A percentile compares a stretch with the other conserved stretches of the same genome.
Conservation (phyloP, 108 stramenopile genomes). For the Nitzschia sp. region DNA sequence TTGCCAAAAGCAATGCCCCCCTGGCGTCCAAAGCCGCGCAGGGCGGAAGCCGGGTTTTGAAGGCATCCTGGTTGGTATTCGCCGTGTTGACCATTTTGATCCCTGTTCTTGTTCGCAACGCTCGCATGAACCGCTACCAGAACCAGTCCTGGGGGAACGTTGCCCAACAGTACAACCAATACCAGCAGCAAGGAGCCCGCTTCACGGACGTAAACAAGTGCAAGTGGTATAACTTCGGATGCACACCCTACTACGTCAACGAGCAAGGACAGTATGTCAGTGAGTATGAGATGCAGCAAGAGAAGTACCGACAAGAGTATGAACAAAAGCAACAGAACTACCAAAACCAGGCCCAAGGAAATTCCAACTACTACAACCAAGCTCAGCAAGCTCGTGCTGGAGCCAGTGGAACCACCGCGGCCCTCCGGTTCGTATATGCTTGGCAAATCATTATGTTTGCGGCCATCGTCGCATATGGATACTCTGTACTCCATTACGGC, state of each 20-base stretch:
- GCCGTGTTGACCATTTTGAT: conserved; percentile 37
- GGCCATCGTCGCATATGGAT: conserved; percentile 47
- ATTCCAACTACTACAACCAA: neutral
- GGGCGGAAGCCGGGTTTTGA: neutral
- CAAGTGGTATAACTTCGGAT: conserved; percentile 53
- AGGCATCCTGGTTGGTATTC: neutral
- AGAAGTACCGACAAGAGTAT: conserved; percentile 1
- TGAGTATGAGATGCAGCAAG: conserved; percentile 5
- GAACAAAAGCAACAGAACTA: conserved; percentile 2
- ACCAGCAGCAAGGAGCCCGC: conserved; percentile 38
- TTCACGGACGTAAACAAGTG: conserved; percentile 32
- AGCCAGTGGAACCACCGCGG: conserved; percentile 20
- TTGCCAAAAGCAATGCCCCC: no score
- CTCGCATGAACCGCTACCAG: conserved; percentile 31
- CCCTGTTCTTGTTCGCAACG: conserved; percentile 40
- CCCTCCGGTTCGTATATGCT: conserved; percentile 52
- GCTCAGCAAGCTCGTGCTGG: conserved; percentile 5
- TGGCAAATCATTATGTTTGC: conserved; percentile 57
- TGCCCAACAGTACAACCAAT: conserved; percentile 43
- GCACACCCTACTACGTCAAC: conserved; percentile 31
- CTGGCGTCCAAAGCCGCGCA: neutral
- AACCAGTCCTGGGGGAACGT: conserved; percentile 35
- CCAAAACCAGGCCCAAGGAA: neutral
- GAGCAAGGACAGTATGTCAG: conserved; percentile 16
- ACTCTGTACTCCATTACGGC: conserved; percentile 31